phyloP scores from a whole-genome alignment of 164 flowering plant species.

The Vitis rotundifolia region DNA sequence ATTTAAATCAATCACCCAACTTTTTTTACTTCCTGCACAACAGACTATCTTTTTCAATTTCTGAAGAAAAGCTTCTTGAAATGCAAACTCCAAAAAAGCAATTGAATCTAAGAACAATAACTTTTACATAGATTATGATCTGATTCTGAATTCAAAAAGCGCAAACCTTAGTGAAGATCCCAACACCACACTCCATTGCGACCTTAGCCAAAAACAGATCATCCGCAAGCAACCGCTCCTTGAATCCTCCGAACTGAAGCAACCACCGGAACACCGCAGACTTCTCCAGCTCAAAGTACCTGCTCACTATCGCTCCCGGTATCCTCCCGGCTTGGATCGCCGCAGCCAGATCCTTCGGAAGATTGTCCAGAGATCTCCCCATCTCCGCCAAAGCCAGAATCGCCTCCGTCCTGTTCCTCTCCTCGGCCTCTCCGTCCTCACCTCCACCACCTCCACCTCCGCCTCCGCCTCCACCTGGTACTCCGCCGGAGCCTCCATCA shows the following conservation, averaged over 20 bases:
- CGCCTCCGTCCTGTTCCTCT: slow-evolving; percentile 55
- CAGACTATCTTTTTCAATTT: no score
- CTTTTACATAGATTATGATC: no score
- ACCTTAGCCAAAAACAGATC: slow-evolving; percentile 54
- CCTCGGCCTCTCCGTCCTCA: slow-evolving; percentile 39
- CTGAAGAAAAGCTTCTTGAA: no score
- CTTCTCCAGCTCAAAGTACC: slow-evolving; percentile 49
- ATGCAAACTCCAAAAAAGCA: no score
- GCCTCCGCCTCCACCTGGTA: slow-evolving; percentile 14
- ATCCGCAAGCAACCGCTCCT: slow-evolving; percentile 51
- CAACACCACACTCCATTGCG: slow-evolving; percentile 52
- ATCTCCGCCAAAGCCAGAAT: slow-evolving; percentile 55
- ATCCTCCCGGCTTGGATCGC: slow-evolving; percentile 73
- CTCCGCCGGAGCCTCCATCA: slow-evolving; percentile 24
- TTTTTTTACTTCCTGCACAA: no score
- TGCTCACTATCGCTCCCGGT: slow-evolving; percentile 65
- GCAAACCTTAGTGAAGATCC: slow-evolving; percentile 51
- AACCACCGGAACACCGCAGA: slow-evolving; percentile 39
- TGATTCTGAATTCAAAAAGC: not conserved
- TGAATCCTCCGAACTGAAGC: slow-evolving; percentile 50
- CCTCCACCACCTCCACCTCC: slow-evolving; percentile 32
- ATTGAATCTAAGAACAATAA: no score
- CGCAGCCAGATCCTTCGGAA: slow-evolving; percentile 76
- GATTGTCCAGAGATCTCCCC: slow-evolving; percentile 39
- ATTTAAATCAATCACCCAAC: no score